These are phyloP conservation scores for Eucalyptus virginea DNA, from an alignment of 345 rosid genomes.

Conservation along the genomic window DNA sequence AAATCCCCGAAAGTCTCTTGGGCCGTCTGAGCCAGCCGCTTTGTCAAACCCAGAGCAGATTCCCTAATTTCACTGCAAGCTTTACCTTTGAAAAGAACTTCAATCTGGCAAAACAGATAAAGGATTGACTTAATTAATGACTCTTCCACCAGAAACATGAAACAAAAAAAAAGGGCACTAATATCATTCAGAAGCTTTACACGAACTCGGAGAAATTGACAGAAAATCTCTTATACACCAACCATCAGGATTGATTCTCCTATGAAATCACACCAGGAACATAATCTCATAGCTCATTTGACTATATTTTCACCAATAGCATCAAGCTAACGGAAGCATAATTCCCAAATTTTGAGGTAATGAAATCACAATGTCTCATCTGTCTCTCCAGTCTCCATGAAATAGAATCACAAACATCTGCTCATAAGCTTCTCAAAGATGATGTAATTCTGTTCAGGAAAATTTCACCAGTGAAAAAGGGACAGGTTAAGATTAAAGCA, in stretches of 20 bases:
- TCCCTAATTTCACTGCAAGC: constrained; percentile 87
- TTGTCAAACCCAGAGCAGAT: constrained; percentile 77
- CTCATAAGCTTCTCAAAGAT: neutral
- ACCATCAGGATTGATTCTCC: neutral
- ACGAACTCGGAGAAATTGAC: neutral
- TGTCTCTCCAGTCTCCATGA: neutral
- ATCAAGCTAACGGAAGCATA: neutral
- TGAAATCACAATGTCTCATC: neutral
- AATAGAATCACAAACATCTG: neutral
- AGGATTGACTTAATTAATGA: neutral
- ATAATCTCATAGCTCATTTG: neutral
- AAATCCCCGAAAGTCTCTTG: constrained; percentile 98
- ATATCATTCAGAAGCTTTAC: neutral
- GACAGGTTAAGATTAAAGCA: neutral
- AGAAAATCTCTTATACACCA: neutral
- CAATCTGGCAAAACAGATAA: constrained; percentile 40
- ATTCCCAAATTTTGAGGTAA: neutral
- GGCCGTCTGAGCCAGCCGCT: constrained; percentile 83
- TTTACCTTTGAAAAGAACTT: constrained; percentile 67
- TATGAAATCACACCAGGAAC: neutral
- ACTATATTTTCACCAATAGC: neutral
- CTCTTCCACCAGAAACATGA: neutral
- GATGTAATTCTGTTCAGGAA: neutral
- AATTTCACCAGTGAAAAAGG: neutral
- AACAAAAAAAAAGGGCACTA: neutral